Evolutionary conservation across 2,329 filamentous ascomycete species (phyloP).

Genomic region (Apiospora phragmitis): DNA sequence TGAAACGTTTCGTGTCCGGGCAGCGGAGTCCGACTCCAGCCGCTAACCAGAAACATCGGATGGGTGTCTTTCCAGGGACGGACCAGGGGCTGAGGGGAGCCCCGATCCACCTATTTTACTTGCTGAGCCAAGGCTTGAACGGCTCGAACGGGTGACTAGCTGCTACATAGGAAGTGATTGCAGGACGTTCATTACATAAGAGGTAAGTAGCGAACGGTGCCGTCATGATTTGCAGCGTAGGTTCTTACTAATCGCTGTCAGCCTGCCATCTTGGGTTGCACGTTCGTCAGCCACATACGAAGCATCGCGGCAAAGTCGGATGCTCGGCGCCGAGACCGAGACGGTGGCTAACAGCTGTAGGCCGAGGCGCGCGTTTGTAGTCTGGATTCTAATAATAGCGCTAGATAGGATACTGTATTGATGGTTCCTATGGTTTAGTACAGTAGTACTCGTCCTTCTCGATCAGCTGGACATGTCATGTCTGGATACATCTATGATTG

Average conservation of each 20-base stretch:
- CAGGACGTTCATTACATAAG: neutral
- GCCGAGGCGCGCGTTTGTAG: neutral
- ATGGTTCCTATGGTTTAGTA: neutral
- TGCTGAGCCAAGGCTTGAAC: neutral
- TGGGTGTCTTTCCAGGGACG: neutral
- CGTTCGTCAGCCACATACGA: neutral
- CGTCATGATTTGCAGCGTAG: neutral
- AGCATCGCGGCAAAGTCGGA: neutral
- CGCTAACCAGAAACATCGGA: neutral
- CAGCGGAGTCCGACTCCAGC: neutral
- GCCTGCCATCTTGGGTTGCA: neutral
- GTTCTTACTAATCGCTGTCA: neutral
- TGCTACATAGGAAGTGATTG: neutral
- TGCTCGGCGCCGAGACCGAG: neutral
- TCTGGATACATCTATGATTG: neutral
- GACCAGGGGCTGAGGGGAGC: neutral
- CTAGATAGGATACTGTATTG: neutral
- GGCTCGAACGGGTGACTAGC: neutral
- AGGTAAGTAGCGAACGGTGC: neutral
- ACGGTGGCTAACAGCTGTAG: neutral
- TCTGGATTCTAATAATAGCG: neutral
- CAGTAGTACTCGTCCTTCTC: neutral
- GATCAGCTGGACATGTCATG: neutral
- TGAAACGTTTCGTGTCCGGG: slow-evolving; percentile 7
- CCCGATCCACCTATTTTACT: neutral